Conservation (phyloP, 1,284 basidiomycete genomes). For the Ganoderma resinaceum region DNA sequence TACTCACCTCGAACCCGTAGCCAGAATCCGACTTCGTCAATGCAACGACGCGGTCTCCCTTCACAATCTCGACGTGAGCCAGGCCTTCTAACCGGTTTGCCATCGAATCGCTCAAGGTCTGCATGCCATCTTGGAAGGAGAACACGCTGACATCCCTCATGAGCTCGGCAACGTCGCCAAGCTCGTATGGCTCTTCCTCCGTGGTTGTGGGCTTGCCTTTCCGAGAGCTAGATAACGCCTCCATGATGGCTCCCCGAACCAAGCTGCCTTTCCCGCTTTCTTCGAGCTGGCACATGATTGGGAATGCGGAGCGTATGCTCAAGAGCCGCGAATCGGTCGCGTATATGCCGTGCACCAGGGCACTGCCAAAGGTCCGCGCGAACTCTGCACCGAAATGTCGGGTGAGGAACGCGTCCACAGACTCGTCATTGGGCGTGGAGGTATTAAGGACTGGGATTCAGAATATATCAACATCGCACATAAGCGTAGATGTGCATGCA, state of each 20-base stretch:
- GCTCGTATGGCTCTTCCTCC: constrained; percentile 49
- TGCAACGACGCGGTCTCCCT: constrained; percentile 47
- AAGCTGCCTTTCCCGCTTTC: constrained; percentile 73
- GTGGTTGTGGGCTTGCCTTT: constrained; percentile 24
- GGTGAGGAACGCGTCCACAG: constrained; percentile 80
- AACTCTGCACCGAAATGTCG: constrained; percentile 80
- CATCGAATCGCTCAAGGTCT: constrained; percentile 70
- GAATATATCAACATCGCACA: not conserved
- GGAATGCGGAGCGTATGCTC: constrained; percentile 82
- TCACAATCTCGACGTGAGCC: constrained; percentile 67
- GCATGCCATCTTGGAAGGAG: constrained; percentile 83
- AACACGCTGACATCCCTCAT: constrained; percentile 77
- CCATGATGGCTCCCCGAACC: constrained; percentile 63
- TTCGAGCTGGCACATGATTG: constrained; percentile 75
- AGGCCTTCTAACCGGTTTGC: constrained; percentile 51
- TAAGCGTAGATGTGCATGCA: not conserved
- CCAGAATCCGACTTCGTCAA: constrained; percentile 46
- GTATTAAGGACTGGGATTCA: constrained; percentile 9
- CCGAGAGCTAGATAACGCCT: constrained; percentile 30
- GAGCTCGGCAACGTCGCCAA: constrained; percentile 57
- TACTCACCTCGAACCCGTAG: constrained; percentile 48
- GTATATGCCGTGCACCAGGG: constrained; percentile 93
- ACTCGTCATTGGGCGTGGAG: constrained; percentile 66
- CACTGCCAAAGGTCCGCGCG: constrained; percentile 80
- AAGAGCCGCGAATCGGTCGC: constrained; percentile 83